Percentiles rank a stretch among this genome's conserved stretches.
These are phyloP conservation scores for Reticulascus tulasneorum DNA, from an alignment of 2,329 filamentous ascomycete genomes.

Conservation along the genomic window DNA sequence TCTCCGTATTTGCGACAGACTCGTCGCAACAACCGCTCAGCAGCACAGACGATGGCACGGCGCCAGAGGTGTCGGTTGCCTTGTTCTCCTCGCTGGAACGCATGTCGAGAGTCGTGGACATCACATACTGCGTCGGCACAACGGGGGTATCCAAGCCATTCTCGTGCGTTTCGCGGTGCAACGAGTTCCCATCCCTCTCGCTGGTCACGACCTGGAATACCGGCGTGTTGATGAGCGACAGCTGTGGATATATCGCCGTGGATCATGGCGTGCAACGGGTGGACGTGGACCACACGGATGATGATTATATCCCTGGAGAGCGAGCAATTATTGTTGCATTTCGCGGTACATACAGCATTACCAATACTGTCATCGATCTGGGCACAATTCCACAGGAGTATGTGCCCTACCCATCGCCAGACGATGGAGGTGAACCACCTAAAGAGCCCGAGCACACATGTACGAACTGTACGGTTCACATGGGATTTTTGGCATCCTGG, in stretches of 20 bases:
- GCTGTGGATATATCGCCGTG: slow-evolving; percentile 90
- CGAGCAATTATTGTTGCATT: slow-evolving; percentile 76
- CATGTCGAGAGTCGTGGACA: slow-evolving; percentile 85
- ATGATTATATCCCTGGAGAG: slow-evolving; percentile 13
- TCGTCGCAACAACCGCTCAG: slow-evolving; percentile 1
- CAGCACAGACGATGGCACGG: background rate
- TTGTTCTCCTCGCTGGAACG: slow-evolving; percentile 84
- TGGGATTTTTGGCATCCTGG: slow-evolving; percentile 87
- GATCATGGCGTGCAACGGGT: slow-evolving; percentile 53
- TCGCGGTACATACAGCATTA: slow-evolving; percentile 88
- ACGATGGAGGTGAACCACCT: slow-evolving; percentile 30
- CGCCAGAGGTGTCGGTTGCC: slow-evolving; percentile 43
- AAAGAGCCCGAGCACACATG: slow-evolving; percentile 54
- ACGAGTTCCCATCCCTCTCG: slow-evolving; percentile 75
- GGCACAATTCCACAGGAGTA: slow-evolving; percentile 88
- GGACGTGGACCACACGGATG: slow-evolving; percentile 21
- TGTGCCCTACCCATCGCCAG: slow-evolving; percentile 71
- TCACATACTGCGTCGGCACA: slow-evolving; percentile 86
- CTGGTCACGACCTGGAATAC: slow-evolving; percentile 88
- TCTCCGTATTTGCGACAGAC: slow-evolving; percentile 1
- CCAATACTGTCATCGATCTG: slow-evolving; percentile 87
- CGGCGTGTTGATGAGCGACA: slow-evolving; percentile 79
- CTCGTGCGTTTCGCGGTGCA: slow-evolving; percentile 76
- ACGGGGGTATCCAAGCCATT: slow-evolving; percentile 83
- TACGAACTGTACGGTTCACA: slow-evolving; percentile 85